Evolutionary conservation across 2,329 filamentous ascomycete species (phyloP), one percentile per base, ranked within the genome.

Genomic region (Aspergillus neoniger): DNA sequence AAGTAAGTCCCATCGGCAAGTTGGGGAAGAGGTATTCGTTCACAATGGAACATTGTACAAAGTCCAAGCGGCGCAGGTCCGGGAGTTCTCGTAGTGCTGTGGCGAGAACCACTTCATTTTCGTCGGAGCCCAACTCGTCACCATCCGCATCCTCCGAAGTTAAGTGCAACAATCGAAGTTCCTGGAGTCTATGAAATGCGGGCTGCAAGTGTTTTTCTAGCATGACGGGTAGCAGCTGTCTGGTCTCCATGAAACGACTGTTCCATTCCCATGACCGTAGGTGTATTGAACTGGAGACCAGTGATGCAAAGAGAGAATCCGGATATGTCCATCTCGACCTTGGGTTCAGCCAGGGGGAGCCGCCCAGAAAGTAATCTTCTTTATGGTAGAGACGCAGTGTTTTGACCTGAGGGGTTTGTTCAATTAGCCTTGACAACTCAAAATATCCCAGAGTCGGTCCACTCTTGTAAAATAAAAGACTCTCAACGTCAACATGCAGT

Each of bases 31-130:
- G 81, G 8, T 81, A 80, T 7, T 86, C 83, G 69, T 90, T 90
- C 60, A 92, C 83, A 36, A 91, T 81, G 2, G 87, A 88, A 47
- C 89, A 96, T 7, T 88, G 89, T 69, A 93, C 87, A 65, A 97
- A 88, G 1, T 87, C 81, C 10, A 97, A 78, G 57, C 88, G 84
- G 57, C 83, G 83, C 6, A 98, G 80, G 1, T 83, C 76, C 0
- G 87, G 84, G 8, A 97, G 81, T 25, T 83, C 80, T 14, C 81
- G 79, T 15, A 85, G 73, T 0, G 85, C 82, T 21, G 83, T 77
- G 0, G 78, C 80, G 60, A 72, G 78, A 66, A 64, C 57, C 6
- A 65, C 57, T 58, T 76, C 73, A 41, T 68, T 65, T 10, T 61
- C 57, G 23, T 65, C 55, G 6, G 65, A 61, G 38, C 83, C 76